Percentiles rank a stretch among this genome's conserved stretches.
Conservation (phyloP, 805 yeast species). For the Barnettozyma pratensis region DNA sequence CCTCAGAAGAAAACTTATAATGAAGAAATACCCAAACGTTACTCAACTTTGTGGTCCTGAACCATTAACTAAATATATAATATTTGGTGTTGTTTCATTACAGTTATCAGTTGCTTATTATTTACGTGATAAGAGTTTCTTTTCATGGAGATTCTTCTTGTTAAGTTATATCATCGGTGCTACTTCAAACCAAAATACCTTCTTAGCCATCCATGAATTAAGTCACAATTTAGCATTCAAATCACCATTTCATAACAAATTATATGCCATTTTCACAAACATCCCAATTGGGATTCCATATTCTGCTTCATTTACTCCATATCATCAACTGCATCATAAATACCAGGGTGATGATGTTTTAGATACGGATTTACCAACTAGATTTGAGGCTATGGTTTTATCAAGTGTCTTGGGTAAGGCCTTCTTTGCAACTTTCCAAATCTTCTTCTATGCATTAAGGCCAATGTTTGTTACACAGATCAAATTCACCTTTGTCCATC, state of each 20-base stretch:
- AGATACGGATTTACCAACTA: slow-evolving; percentile 88
- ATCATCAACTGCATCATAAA: slow-evolving; percentile 88
- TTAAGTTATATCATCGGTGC: slow-evolving; percentile 81
- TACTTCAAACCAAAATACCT: slow-evolving; percentile 76
- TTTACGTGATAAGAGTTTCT: slow-evolving; percentile 50
- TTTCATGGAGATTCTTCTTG: slow-evolving; percentile 48
- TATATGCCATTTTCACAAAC: slow-evolving; percentile 73
- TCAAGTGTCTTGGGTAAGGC: slow-evolving; percentile 82
- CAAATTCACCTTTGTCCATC: slow-evolving; percentile 69
- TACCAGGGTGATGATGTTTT: slow-evolving; percentile 77
- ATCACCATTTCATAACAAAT: slow-evolving; percentile 68
- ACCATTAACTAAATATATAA: slow-evolving; percentile 77
- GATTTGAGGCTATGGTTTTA: slow-evolving; percentile 65
- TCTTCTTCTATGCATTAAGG: slow-evolving; percentile 82
- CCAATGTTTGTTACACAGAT: slow-evolving; percentile 83
- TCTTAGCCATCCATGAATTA: slow-evolving; percentile 84
- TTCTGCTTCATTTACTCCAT: slow-evolving; percentile 80
- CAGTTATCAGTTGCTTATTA: slow-evolving; percentile 64
- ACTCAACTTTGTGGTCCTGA: slow-evolving; percentile 80
- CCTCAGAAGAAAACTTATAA: slow-evolving; percentile 62
- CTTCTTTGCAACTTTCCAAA: slow-evolving; percentile 85
- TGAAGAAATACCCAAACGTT: slow-evolving; percentile 74
- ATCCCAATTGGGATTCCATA: slow-evolving; percentile 89
- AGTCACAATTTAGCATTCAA: slow-evolving; percentile 82
- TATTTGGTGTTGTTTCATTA: slow-evolving; percentile 55